Evolutionary conservation across 345 rosid genomes (phyloP), one percentile per base, ranked within the genome.

Genomic region (Microthlaspi erraticum): DNA sequence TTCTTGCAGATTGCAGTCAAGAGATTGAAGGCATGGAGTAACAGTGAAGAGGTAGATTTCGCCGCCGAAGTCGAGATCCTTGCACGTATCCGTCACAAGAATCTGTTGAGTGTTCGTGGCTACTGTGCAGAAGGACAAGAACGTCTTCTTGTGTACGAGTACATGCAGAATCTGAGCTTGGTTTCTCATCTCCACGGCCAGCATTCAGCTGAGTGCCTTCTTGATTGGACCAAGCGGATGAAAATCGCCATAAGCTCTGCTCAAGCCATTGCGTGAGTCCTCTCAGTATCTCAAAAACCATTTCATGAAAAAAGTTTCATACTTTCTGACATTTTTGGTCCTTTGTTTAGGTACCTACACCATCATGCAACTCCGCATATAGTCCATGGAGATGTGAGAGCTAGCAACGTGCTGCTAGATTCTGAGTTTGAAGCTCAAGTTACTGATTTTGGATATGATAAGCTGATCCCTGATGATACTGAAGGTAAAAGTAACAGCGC

Each of bases 91-190:
- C 80, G 97, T 71, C 99, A 94, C 77, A 86, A 84, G 81, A 94
- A 92, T 78, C 72, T 94, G 61, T 78, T 92, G 70, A 86, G 92
- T 60, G 77, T 94, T 44, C 98, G 98, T 66, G 99, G 99, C 12
- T 94, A 92, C 75, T 95, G 98, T 60, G 97, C 92, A 2, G 99
- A 95, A 87, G 99, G 99, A 56, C 93, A 90, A 76, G 99, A 92
- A 65, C 96, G 97, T 37, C 83, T 95, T 68, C 89, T 95, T 57
- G 97, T 95, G 3, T 95, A 89, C 46, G 96, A 95, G 44, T 95
- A 89, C 75, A 87, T 95, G 98, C 92, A 93, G 33, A 91, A 95
- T 80, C 75, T 88, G 78, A 95, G 98, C 78, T 77, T 95, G 76
- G 87, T 83, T 13, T 88, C 97, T 10, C 97, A 95, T 83, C 96